phyloP scores from a whole-genome alignment of 352 stramenopile genomes.

The Globisporangium nodosum region DNA sequence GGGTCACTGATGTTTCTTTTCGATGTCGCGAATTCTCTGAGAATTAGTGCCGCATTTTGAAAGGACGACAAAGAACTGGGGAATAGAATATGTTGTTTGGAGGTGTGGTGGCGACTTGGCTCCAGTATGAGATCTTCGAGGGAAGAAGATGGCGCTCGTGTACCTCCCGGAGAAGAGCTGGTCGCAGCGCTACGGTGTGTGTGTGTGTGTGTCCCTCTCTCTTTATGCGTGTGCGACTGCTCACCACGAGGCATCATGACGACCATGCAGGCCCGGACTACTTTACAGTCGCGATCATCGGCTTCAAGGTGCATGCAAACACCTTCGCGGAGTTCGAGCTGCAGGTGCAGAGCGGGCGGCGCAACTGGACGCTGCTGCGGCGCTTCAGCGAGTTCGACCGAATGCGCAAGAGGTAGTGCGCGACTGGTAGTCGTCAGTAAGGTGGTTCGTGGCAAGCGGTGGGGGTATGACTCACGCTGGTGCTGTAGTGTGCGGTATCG shows the following conservation, averaged over 20 bases:
- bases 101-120: no score
- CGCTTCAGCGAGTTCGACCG: conserved; percentile 73
- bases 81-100: no score
- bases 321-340: conserved; percentile 62
- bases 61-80: no score
- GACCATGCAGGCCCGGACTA: conserved; percentile 47
- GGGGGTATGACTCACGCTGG: no score
- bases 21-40: background rate
- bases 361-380: conserved; percentile 59
- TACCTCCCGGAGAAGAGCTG: conserved; percentile 65
- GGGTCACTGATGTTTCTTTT: background rate
- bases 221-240: background rate
- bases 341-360: conserved; percentile 61
- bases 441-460: background rate
- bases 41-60: no score
- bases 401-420: conserved; percentile 34
- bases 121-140: background rate
- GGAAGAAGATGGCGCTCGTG: conserved; percentile 53
- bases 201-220: background rate
- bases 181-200: conserved; percentile 68
- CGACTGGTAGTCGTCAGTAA: no score
- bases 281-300: conserved; percentile 64
- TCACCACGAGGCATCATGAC: background rate
- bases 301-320: conserved; percentile 38
- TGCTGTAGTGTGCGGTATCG: conserved; percentile 36